Evolutionary conservation across 129 eudicot genomes (phyloP).

Genomic region (Saussurea involucrata): DNA sequence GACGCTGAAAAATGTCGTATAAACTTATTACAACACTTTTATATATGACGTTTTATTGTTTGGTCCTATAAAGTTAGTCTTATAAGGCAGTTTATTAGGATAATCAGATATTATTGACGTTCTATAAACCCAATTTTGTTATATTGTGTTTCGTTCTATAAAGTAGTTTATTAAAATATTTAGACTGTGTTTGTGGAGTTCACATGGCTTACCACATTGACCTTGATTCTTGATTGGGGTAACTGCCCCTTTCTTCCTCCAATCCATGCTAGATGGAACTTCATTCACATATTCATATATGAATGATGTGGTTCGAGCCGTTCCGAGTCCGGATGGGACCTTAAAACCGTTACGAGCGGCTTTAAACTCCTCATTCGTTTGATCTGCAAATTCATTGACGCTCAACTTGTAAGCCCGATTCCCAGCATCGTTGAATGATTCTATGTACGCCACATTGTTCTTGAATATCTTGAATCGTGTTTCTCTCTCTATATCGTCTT

Average conservation of each 20-base stretch:
- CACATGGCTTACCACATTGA: slow-evolving; percentile 32
- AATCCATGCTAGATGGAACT: slow-evolving; percentile 40
- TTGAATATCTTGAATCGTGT: slow-evolving; percentile 28
- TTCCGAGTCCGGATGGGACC: background rate
- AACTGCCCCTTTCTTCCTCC: slow-evolving; percentile 48
- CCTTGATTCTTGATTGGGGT: slow-evolving; percentile 34
- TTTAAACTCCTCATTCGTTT: slow-evolving; percentile 41
- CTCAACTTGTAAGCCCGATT: slow-evolving; percentile 28
- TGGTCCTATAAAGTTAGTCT: background rate
- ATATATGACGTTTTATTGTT: background rate
- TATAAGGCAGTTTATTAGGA: no score
- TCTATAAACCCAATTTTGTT: no score
- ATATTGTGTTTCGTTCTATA: no score
- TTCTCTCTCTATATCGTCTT: slow-evolving; percentile 31
- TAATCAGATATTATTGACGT: background rate
- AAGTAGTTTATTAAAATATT: background rate
- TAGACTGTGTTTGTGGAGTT: background rate
- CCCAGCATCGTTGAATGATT: slow-evolving; percentile 30
- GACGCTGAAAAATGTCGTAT: no score
- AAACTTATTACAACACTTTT: no score
- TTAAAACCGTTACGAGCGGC: slow-evolving; percentile 40
- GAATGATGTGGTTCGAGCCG: slow-evolving; percentile 8
- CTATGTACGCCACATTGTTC: slow-evolving; percentile 30
- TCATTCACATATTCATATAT: slow-evolving; percentile 36
- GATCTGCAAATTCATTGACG: slow-evolving; percentile 43